These are phyloP conservation scores for Lactifluus volemus DNA, from an alignment of 768 basidiomycete genomes.

Conservation along the genomic window DNA sequence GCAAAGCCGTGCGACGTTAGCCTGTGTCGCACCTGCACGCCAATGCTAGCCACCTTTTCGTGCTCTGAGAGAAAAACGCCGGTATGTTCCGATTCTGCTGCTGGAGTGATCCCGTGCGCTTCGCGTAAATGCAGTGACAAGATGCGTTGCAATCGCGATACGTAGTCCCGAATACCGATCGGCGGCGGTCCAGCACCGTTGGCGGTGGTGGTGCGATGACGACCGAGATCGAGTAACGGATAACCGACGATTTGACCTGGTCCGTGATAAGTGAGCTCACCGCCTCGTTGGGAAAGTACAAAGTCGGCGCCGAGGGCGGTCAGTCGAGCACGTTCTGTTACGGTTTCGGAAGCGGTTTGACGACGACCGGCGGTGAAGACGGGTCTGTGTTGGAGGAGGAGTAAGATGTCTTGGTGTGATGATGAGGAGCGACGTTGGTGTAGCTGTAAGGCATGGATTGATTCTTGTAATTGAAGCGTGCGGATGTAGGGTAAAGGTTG, in stretches of 20 bases:
- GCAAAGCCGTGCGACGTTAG: conserved; percentile 94
- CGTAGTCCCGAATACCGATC: conserved; percentile 69
- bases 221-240: conserved; percentile 83
- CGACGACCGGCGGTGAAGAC: conserved; percentile 94
- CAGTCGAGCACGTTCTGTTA: conserved; percentile 56
- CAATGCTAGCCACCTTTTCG: conserved; percentile 91
- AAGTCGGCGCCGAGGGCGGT: conserved; percentile 81
- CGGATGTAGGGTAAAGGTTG: conserved; percentile 69
- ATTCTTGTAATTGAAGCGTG: conserved; percentile 63
- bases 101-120: conserved; percentile 46
- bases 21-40: conserved; percentile 91
- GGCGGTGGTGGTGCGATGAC: conserved; percentile 18
- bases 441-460: conserved; percentile 59
- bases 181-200: conserved; percentile 33
- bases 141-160: conserved; percentile 70
- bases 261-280: conserved; percentile 94
- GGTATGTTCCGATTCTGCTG: conserved; percentile 66
- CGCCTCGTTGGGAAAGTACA: conserved; percentile 72
- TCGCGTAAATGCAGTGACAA: conserved; percentile 55
- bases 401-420: conserved; percentile 49
- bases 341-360: conserved; percentile 54
- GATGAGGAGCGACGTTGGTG: conserved; percentile 35
- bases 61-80: conserved; percentile 79
- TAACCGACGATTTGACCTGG: conserved; percentile 97
- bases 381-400: conserved; percentile 84